Evolutionary conservation across 441 rosid genomes (phyloP).

Genomic region (Arabidopsis hybrid): DNA sequence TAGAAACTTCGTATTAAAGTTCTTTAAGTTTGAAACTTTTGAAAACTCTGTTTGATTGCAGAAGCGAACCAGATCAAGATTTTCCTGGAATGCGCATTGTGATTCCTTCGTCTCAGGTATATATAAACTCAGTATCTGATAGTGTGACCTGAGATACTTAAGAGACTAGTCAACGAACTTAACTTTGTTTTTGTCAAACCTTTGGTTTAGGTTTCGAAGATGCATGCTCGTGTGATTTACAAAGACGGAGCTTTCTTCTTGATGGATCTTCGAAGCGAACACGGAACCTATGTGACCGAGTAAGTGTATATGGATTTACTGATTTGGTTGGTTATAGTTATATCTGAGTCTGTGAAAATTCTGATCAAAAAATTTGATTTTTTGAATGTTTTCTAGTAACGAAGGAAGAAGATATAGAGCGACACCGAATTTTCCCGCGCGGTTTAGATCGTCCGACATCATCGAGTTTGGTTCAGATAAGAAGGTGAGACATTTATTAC

Average conservation of each 20-base stretch:
- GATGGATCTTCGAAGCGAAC: conserved; percentile 72
- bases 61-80: conserved; percentile 63
- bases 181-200: background rate
- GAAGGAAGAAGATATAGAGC: conserved; percentile 64
- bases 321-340: conserved; percentile 5
- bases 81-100: conserved; percentile 61
- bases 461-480: conserved; percentile 77
- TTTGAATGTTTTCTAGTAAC: conserved; percentile 49
- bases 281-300: conserved; percentile 81
- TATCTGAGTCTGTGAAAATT: background rate
- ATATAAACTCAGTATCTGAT: background rate
- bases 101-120: conserved; percentile 70
- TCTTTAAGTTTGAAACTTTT: conserved; percentile 5
- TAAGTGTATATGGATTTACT: conserved; percentile 47
- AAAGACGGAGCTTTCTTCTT: conserved; percentile 80
- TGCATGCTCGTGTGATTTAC: conserved; percentile 78
- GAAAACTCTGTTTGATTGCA: conserved; percentile 42
- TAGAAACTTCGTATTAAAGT: background rate
- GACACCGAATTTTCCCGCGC: conserved; percentile 65
- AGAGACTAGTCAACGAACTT: background rate
- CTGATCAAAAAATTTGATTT: background rate
- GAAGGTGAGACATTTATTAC: conserved; percentile 50
- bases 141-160: background rate
- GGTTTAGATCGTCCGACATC: conserved; percentile 64
- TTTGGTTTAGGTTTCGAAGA: conserved; percentile 65